Evolutionary conservation across 305 asterid genomes (phyloP), one percentile per base, ranked within the genome.

Genomic region (Solanum aculeatissimum): DNA sequence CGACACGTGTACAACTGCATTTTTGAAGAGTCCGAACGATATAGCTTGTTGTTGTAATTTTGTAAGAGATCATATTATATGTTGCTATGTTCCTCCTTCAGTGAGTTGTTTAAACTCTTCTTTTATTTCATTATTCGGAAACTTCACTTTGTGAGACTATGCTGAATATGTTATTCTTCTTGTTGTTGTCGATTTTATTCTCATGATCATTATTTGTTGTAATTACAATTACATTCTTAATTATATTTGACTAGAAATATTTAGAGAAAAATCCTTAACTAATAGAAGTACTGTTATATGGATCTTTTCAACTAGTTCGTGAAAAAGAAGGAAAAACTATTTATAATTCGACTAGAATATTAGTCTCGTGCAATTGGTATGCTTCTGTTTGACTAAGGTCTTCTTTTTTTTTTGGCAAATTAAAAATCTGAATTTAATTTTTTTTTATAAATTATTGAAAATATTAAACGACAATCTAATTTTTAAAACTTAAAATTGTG

Each of bases 1-100:
- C 1, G 1, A 58, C 0, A 4, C 9, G 66, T 3, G 16, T 58
- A 0, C 3, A 21, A 0, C 1, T 58, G 4, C 0, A 21, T 58
- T 21, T 4, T 58, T 11, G 9, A 0, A 57, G 2, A 58, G 0
- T 58, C 29, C 0, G 3, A 58, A 32, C 66, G 21, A 58, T 15
- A 1, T 21, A 58, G 0, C 0, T 43, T 21, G 21, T 63, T 63
- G 4, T 74, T 43, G 4, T 23, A 8, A 45, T 40, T 7, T 69
- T 74, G 58, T 74, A 21, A 14, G 58, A 45, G 58, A 74, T 74
- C 21, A 45, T 45, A 21, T n/a, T 72, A 51, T 42, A 3, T 72
- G 55, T 23, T 43, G 38, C 40, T 23, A 13, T 8, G 18, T n/a
- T 71, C 57, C 1, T 71, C 1, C 54, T n/a, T 19, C 54, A 35